phyloP scores from a whole-genome alignment of 306 rosid genomes.

The Crataegus laevigata region DNA sequence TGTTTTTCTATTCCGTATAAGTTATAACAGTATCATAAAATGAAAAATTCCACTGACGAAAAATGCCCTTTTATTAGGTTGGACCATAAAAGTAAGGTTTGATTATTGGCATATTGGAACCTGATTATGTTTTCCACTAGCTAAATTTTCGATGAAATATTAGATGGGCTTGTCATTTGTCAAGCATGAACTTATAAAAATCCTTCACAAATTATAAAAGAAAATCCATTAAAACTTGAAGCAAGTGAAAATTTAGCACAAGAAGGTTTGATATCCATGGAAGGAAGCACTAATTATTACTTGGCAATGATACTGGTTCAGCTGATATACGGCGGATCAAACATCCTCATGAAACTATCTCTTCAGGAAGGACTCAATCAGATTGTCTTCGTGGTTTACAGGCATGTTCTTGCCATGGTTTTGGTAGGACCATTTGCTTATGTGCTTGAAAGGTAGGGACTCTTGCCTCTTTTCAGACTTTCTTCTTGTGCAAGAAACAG shows the following conservation, averaged over 20 bases:
- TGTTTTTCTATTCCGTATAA: no score
- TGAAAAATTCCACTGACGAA: no score
- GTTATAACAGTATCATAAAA: no score
- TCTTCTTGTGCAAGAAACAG: neutral
- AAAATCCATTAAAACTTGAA: neutral
- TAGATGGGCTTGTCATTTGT: no score
- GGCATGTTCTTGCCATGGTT: conserved; percentile 23
- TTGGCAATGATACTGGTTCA: conserved; percentile 16
- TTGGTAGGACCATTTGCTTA: conserved; percentile 25
- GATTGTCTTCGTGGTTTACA: conserved; percentile 26
- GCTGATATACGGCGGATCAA: conserved; percentile 10
- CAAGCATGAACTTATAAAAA: no score
- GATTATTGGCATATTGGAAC: neutral
- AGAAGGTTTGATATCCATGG: neutral
- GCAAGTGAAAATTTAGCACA: neutral
- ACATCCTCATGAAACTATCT: conserved; percentile 9
- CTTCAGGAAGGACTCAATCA: conserved; percentile 25
- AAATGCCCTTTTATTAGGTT: neutral
- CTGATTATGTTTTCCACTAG: neutral
- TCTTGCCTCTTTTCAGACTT: neutral
- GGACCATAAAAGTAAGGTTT: neutral
- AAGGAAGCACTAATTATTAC: neutral
- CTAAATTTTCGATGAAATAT: neutral
- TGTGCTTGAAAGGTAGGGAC: conserved; percentile 15
- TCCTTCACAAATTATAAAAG: neutral